Percentiles rank a stretch among this genome's conserved stretches.
Conservation (phyloP, 2,329 filamentous ascomycete genomes). For the Neocucurbitaria cava region DNA sequence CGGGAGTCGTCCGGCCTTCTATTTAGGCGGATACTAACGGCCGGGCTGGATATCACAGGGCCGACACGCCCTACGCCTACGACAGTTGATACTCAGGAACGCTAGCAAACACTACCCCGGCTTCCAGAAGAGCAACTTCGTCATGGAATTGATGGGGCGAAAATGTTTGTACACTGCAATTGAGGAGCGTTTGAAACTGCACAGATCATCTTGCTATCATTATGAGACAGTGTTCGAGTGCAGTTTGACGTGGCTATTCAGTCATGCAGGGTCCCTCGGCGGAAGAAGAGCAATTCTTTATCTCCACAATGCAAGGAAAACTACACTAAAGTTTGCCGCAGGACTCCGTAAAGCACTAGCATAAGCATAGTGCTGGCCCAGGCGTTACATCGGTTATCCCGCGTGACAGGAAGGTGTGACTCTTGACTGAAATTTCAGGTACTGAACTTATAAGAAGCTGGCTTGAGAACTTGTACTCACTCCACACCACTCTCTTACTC, state of each 20-base stretch:
- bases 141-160: constrained; percentile 2
- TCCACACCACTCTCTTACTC: not conserved
- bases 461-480: constrained; percentile 3
- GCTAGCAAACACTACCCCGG: constrained; percentile 14
- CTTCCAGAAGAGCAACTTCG: constrained; percentile 12
- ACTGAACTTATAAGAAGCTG: constrained; percentile 23
- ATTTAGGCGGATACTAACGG: constrained; percentile 34
- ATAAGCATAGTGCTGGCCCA: constrained; percentile 14
- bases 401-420: constrained; percentile 39
- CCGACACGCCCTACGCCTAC: constrained; percentile 27
- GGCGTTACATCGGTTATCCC: constrained; percentile 20
- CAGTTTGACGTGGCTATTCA: not conserved
- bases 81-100: constrained; percentile 10
- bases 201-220: constrained; percentile 3
- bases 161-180: not conserved
- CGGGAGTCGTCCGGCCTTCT: constrained; percentile 14
- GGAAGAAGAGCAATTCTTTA: constrained; percentile 18
- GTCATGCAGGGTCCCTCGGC: constrained; percentile 6
- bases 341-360: constrained; percentile 18
- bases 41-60: constrained; percentile 26
- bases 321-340: constrained; percentile 19
- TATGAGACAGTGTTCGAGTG: not conserved
- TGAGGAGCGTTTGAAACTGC: not conserved
- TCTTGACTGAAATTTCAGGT: constrained; percentile 25
- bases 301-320: constrained; percentile 19